Evolutionary conservation across 192 early-diverging fungal species (phyloP), one percentile per base, ranked within the genome.

Genomic region (Gamsiella multidivaricata): DNA sequence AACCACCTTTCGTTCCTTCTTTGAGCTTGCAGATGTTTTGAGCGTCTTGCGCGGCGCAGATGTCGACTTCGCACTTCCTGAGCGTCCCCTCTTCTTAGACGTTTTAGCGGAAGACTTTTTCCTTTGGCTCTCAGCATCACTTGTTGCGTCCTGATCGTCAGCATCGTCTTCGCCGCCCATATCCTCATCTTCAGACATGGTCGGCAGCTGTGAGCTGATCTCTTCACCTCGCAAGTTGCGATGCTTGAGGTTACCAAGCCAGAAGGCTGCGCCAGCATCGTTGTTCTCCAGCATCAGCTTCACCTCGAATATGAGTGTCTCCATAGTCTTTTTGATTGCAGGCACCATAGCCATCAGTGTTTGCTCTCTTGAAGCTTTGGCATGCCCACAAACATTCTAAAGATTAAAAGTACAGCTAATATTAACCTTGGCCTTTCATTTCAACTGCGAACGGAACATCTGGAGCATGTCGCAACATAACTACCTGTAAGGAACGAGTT

Each of bases 321-420:
- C 93, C 46, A 94, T 82, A 26, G 86, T 88, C 43, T 88, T 88
- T 62, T 90, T 92, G 26, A 88, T 73, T 14, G 84, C 75, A 12
- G 93, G 93, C 0, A 94, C 93, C 67, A 84, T 83, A 5, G 85
- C 72, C 45, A 89, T 82, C 26, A 94, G 62, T 31, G 65, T 59
- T 0, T 83, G 81, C 49, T 94, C 91, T 65, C 88, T 89, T 5
- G 82, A 81, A 10, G 86, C 88, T 58, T 94, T 94, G 17, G 89
- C 91, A 70, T 94, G 92, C 34, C 87, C 87, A 59, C 93, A 94
- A 22, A 94, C 88, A 57, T 73, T 86, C 84, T 94, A 87, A 28
- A 68, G 23, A 26, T 18, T 25, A 33, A 34, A 43, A 2, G 29
- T 14, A n/a, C 2, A 54, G 52, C 25, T 28, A 51, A 52, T 26